A percentile compares a stretch with the other conserved stretches of the same genome.
phyloP scores from a whole-genome alignment of 2,329 filamentous ascomycete genomes.

The Acephala macrosclerotiorum region DNA sequence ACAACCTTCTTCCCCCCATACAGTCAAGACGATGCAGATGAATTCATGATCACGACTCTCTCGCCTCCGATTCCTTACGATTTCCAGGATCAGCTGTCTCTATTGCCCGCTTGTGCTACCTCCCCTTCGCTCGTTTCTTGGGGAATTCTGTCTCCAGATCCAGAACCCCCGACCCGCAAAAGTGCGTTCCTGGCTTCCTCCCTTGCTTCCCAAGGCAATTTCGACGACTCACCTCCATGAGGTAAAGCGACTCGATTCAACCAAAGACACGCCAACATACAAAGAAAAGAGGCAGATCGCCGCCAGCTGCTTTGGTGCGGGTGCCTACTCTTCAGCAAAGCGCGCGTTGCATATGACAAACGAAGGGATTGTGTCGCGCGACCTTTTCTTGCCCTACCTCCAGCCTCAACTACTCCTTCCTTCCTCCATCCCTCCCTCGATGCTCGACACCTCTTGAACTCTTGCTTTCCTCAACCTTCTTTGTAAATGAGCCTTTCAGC shows the following conservation, averaged over 20 bases:
- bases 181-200: conserved; percentile 38
- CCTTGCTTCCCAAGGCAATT: conserved; percentile 38
- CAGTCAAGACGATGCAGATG: conserved; percentile 15
- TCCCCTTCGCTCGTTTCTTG: conserved; percentile 26
- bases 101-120: conserved; percentile 12
- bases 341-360: conserved; percentile 46
- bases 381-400: conserved; percentile 40
- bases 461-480: conserved; percentile 34
- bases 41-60: conserved; percentile 14
- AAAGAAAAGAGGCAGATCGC: conserved; percentile 34
- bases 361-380: conserved; percentile 46
- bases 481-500: conserved; percentile 45
- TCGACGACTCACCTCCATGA: conserved; percentile 31
- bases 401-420: conserved; percentile 40
- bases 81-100: conserved; percentile 15
- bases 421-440: conserved; percentile 38
- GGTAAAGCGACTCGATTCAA: conserved; percentile 34
- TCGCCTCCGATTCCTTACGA: conserved; percentile 1
- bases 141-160: conserved; percentile 30
- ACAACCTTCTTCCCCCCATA: conserved; percentile 5
- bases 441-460: conserved; percentile 41
- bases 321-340: conserved; percentile 42
- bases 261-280: conserved; percentile 30
- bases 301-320: conserved; percentile 34
- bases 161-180: conserved; percentile 24